Evolutionary conservation across 2,329 filamentous ascomycete genomes (phyloP).

Genomic region (Pseudogymnoascus sp.): DNA sequence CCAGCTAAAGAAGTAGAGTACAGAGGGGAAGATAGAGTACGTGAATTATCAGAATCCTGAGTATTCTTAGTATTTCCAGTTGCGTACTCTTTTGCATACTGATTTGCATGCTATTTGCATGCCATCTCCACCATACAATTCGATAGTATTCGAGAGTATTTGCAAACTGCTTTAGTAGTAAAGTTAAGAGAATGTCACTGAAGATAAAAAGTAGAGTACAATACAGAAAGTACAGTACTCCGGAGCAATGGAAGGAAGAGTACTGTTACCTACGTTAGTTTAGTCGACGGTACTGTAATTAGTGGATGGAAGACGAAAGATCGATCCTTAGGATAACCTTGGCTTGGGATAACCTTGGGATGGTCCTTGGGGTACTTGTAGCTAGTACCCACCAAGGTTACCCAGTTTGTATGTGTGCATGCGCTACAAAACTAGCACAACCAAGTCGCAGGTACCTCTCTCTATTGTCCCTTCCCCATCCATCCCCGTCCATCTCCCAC

Average conservation of each 20-base stretch:
- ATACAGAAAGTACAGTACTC: neutral
- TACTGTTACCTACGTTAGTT: neutral
- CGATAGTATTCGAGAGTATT: too few species aligned
- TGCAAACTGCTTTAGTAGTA: too few species aligned
- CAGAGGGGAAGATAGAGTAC: neutral
- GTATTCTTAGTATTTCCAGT: neutral
- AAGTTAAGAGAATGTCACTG: too few species aligned
- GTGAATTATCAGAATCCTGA: neutral
- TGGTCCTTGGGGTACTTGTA: neutral
- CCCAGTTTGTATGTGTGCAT: neutral
- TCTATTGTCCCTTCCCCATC: neutral
- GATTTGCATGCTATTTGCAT: too few species aligned
- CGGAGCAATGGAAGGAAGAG: neutral
- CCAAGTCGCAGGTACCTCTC: neutral
- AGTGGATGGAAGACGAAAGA: neutral
- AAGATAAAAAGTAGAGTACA: neutral
- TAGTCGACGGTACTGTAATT: neutral
- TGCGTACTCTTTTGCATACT: neutral
- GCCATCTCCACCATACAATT: too few species aligned
- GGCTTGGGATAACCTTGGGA: neutral
- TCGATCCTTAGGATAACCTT: neutral
- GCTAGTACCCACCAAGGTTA: neutral
- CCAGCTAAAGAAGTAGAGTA: neutral
- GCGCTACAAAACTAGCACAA: neutral
- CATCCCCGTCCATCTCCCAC: neutral